Conservation (phyloP, 2,329 filamentous ascomycete species). For the Anisogramma anomala region DNA sequence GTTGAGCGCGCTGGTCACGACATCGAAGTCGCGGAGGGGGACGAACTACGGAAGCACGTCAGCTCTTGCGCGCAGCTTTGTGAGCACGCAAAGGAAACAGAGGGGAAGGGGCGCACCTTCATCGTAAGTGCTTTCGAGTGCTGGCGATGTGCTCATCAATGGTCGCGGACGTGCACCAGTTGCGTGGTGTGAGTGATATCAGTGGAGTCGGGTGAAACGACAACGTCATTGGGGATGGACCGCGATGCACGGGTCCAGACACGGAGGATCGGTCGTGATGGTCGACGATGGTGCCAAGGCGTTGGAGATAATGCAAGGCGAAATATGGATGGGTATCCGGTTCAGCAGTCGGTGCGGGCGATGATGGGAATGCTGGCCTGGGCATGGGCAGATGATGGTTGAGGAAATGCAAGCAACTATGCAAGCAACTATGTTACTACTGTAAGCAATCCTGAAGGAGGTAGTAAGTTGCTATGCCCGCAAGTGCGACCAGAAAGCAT, state of each 20-base stretch:
- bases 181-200: constrained; percentile 10
- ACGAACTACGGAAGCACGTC: constrained; percentile 54
- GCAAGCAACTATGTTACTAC: background rate
- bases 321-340: background rate
- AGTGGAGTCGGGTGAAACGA: constrained; percentile 13
- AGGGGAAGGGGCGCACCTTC: constrained; percentile 25
- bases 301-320: background rate
- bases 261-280: background rate
- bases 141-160: background rate
- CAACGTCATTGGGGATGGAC: constrained; percentile 12
- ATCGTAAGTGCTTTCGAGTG: constrained; percentile 19
- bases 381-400: no score
- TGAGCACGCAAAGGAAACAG: no score
- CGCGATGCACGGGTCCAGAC: constrained; percentile 3
- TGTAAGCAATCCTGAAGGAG: background rate
- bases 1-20: constrained; percentile 83
- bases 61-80: constrained; percentile 1
- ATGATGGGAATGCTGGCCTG: no score
- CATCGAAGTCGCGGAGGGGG: constrained; percentile 80
- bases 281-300: background rate
- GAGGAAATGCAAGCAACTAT: background rate
- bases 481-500: constrained; percentile 6
- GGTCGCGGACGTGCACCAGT: background rate
- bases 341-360: no score
- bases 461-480: constrained; percentile 3